A percentile compares a stretch with the other conserved stretches of the same genome.
Conservation (phyloP, 345 rosid genomes). For the Bruguiera gymnorhiza region DNA sequence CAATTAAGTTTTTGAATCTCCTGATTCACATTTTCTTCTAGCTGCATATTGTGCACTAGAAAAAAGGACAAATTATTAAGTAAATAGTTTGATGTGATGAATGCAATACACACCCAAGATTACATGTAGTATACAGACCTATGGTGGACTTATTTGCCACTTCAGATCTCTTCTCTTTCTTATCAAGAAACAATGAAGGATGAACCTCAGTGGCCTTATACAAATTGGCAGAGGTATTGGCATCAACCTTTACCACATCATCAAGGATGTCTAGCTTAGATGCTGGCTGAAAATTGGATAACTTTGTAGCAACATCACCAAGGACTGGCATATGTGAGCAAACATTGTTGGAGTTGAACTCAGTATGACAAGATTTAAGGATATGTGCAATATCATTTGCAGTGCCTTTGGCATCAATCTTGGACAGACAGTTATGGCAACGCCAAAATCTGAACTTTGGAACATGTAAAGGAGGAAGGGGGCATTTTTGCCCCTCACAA, state of each 20-base stretch:
- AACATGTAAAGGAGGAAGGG: constrained; percentile 49
- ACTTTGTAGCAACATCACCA: constrained; percentile 16
- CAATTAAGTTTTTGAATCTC: constrained; percentile 25
- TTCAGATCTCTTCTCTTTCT: constrained; percentile 29
- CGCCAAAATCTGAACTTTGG: constrained; percentile 56
- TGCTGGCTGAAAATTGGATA: constrained; percentile 32
- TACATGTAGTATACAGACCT: constrained; percentile 33
- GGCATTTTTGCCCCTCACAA: constrained; percentile 28
- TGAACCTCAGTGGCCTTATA: constrained; percentile 18
- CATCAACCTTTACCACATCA: constrained; percentile 20
- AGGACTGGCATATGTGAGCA: constrained; percentile 19
- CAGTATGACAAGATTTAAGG: constrained; percentile 1
- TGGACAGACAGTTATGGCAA: constrained; percentile 44
- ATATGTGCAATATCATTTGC: constrained; percentile 4
- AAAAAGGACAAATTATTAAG: constrained; percentile 6
- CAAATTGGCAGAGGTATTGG: constrained; percentile 21
- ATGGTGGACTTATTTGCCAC: constrained; percentile 1
- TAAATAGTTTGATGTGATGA: constrained; percentile 5
- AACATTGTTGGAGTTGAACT: constrained; percentile 4
- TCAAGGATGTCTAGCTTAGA: constrained; percentile 20
- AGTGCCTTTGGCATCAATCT: constrained; percentile 24
- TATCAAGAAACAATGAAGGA: constrained; percentile 24
- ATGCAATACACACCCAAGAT: constrained; percentile 14
- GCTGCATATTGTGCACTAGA: constrained; percentile 37
- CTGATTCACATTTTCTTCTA: constrained; percentile 30